Evolutionary conservation across 306 rosid genomes (phyloP).

Genomic region (Psophocarpus tetragonolobus): DNA sequence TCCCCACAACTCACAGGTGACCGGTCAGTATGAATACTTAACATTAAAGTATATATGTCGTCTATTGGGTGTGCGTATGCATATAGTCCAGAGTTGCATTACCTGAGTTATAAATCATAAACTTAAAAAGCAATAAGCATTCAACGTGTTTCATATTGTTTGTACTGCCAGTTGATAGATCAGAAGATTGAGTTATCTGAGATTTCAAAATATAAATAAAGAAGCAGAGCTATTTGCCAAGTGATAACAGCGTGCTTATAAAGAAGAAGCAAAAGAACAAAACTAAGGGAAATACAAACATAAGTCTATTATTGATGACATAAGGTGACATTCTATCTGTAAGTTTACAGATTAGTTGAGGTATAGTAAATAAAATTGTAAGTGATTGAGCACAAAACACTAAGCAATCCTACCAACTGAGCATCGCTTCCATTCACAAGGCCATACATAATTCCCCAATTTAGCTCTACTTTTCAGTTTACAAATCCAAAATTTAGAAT

Average conservation of each 20-base stretch:
- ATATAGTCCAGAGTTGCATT: background rate
- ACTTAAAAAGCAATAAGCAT: background rate
- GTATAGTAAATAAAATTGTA: background rate
- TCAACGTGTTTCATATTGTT: background rate
- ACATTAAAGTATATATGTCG: background rate
- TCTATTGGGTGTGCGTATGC: no score
- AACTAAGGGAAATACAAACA: background rate
- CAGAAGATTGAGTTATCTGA: background rate
- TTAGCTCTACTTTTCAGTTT: slow-evolving; percentile 27
- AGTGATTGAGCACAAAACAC: background rate
- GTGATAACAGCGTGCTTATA: background rate
- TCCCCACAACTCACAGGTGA: background rate
- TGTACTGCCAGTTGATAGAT: background rate
- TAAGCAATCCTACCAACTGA: background rate
- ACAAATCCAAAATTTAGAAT: slow-evolving; percentile 13
- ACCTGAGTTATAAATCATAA: background rate
- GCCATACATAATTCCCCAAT: background rate
- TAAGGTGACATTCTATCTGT: background rate
- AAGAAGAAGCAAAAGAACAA: background rate
- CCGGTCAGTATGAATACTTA: background rate
- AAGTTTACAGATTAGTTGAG: background rate
- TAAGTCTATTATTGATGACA: background rate
- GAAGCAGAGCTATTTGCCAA: background rate
- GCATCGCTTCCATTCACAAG: slow-evolving; percentile 12
- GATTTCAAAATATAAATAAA: background rate